Evolutionary conservation across 345 rosid species (phyloP).

Genomic region (Rubroshorea leprosula): DNA sequence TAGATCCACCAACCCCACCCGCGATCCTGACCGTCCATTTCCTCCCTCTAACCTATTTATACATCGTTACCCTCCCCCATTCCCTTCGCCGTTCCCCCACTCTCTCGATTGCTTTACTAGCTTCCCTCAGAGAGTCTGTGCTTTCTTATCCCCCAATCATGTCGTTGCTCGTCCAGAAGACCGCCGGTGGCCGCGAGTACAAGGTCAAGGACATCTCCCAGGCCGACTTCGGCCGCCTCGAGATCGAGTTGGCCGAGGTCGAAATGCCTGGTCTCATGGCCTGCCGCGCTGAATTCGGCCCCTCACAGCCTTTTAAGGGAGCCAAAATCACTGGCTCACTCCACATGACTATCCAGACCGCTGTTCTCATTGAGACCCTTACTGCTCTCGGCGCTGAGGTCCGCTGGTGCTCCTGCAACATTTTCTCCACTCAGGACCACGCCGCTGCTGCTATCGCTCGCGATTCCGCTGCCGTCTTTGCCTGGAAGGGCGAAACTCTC

Average conservation of each 20-base stretch:
- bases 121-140: too few relatives aligned
- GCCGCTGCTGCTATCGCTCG: constrained; percentile 89
- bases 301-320: constrained; percentile 74
- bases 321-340: too few relatives aligned
- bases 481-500: constrained; percentile 94
- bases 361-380: too few relatives aligned
- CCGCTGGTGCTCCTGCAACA: too few relatives aligned
- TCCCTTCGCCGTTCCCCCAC: too few relatives aligned
- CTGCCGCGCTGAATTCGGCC: constrained; percentile 76
- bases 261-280: constrained; percentile 92
- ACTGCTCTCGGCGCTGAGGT: too few relatives aligned
- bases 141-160: constrained; percentile 16
- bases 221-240: constrained; percentile 90
- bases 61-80: too few relatives aligned
- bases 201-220: constrained; percentile 85
- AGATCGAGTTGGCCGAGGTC: constrained; percentile 72
- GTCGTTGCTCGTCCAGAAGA: constrained; percentile 75
- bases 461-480: constrained; percentile 84
- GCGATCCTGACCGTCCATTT: too few relatives aligned
- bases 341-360: too few relatives aligned
- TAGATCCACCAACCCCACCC: too few relatives aligned
- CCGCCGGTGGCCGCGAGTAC: constrained; percentile 71
- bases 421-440: constrained; percentile 92
- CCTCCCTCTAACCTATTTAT: too few relatives aligned
- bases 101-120: too few relatives aligned